Evolutionary conservation across 345 rosid species (phyloP).

Genomic region (Murraya koenigii): DNA sequence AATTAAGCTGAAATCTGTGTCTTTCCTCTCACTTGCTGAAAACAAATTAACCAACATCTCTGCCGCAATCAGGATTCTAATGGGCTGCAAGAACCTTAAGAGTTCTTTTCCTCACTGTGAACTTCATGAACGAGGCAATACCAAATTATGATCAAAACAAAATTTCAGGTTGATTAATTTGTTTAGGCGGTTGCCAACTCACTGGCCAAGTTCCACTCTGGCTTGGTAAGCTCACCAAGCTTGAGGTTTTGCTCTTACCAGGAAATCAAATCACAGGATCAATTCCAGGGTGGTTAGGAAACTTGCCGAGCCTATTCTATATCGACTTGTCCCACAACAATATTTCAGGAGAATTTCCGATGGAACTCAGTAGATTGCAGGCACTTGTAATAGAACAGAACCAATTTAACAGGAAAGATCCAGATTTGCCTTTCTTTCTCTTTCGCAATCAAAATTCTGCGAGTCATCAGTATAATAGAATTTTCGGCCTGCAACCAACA

Average conservation of each 20-base stretch:
- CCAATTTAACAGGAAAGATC: neutral
- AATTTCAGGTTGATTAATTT: conserved; percentile 26
- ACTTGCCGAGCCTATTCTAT: conserved; percentile 5
- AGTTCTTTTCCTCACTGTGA: conserved; percentile 5
- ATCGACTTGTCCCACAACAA: conserved; percentile 12
- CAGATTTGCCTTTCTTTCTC: conserved; percentile 13
- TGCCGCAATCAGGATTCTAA: conserved; percentile 24
- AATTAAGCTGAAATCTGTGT: neutral
- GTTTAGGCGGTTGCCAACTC: conserved; percentile 21
- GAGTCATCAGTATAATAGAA: neutral
- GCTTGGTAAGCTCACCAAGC: conserved; percentile 21
- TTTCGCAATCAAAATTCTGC: neutral
- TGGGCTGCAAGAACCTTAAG: conserved; percentile 32
- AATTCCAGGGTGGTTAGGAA: conserved; percentile 10
- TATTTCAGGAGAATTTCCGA: neutral
- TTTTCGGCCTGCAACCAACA: neutral
- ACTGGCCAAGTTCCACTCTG: conserved; percentile 28
- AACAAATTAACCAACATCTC: conserved; percentile 26
- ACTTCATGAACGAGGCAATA: neutral
- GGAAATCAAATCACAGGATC: conserved; percentile 27
- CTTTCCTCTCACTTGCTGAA: conserved; percentile 15
- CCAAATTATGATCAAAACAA: conserved; percentile 17
- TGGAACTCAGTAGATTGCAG: neutral
- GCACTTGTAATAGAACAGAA: neutral
- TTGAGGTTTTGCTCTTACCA: conserved; percentile 25